These are phyloP conservation scores for Davidsoniella neocaledoniae DNA, from an alignment of 2,329 filamentous ascomycete genomes.

Conservation along the genomic window DNA sequence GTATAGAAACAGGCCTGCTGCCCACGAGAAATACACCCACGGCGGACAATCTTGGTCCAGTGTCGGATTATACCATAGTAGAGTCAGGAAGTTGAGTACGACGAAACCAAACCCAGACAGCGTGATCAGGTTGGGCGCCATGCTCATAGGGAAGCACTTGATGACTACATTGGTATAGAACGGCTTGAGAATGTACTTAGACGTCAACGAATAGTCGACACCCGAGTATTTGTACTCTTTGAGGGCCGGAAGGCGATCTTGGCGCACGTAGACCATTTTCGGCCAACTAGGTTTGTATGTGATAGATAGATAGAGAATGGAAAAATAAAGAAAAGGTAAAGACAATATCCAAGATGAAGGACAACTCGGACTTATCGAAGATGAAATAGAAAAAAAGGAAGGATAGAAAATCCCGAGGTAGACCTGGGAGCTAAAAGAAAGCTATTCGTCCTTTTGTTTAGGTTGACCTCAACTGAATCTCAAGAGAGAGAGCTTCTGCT, in stretches of 20 bases:
- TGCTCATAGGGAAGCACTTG: slow-evolving; percentile 83
- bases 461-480: too few species aligned
- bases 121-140: slow-evolving; percentile 83
- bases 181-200: slow-evolving; percentile 87
- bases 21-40: slow-evolving; percentile 93
- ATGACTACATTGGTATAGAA: slow-evolving; percentile 95
- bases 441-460: too few species aligned
- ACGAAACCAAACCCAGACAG: slow-evolving; percentile 83
- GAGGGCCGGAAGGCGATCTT: slow-evolving; percentile 73
- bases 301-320: too few species aligned
- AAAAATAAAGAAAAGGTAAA: too few species aligned
- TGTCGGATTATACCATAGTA: slow-evolving; percentile 92
- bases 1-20: slow-evolving; percentile 78
- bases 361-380: neutral
- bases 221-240: slow-evolving; percentile 90
- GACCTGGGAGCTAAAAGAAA: too few species aligned
- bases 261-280: slow-evolving; percentile 86
- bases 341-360: too few species aligned
- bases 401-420: too few species aligned
- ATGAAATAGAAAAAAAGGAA: neutral
- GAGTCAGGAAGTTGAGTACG: slow-evolving; percentile 70
- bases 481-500: too few species aligned
- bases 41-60: slow-evolving; percentile 82
- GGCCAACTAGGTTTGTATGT: too few species aligned
- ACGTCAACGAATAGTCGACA: slow-evolving; percentile 79